Evolutionary conservation across 2,329 filamentous ascomycete genomes (phyloP), one percentile per base, ranked within the genome.

Genomic region (Eutypella sp.): DNA sequence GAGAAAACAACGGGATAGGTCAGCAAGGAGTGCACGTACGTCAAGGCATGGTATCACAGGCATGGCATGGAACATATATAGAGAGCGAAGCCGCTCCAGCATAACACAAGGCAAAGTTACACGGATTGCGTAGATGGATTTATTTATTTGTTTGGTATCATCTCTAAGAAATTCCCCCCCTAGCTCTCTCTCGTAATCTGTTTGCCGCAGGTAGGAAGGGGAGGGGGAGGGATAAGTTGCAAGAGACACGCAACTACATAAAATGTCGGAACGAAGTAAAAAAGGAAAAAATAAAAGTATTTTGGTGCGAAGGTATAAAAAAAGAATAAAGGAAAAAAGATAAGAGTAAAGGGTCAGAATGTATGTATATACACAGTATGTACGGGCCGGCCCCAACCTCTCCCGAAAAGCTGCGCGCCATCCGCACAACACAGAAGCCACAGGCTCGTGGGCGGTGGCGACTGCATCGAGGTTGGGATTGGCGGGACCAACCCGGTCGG

Each of bases 321-420:
- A 39, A 23, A 22, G n/a, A 22, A 39, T 15, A 39, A 39, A 11
- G 36, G 5, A 8, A n/a, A 39, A 39, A 39, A 24, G 18, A 23
- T 13, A n/a, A 23, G 11, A 22, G 36, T 11, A 13, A 39, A 24
- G 20, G 19, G 18, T n/a, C n/a, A 22, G 19, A 22, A 33, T 33
- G 5, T 33, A 33, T 33, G 29, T 39, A 39, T 34, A 34, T 34
- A 34, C 31, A 33, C 36, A 39, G n/a, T 39, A 39, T 39, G 36
- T 20, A 39, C 36, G 36, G 16, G 36, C 23, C 36, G 36, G 16
- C 19, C 23, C 18, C 36, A 19, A 22, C 36, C 19, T 39, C 36
- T n/a, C 13, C 36, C 23, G 5, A 22, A 33, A n/a, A n/a, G 31
- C 15, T 23, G 19, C 23, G 36, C 36, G 36, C 20, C 20, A 22